These are phyloP conservation scores for Xylariomycetidae sp. DNA, from an alignment of 2,329 filamentous ascomycete species.

Conservation along the genomic window DNA sequence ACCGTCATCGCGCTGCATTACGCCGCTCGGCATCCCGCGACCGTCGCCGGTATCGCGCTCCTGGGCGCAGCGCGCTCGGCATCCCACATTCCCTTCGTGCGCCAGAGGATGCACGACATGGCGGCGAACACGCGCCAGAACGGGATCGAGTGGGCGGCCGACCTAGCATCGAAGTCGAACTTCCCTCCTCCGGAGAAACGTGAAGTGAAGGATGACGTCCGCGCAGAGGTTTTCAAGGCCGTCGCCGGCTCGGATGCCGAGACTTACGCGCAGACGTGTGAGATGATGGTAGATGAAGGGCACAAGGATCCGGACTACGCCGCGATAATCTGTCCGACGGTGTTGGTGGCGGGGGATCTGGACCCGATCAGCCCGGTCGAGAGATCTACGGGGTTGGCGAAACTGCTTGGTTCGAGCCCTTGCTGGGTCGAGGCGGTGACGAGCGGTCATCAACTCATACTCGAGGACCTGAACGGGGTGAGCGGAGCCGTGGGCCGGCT, in stretches of 20 bases:
- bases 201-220: conserved; percentile 4
- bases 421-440: conserved; percentile 12
- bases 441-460: conserved; percentile 16
- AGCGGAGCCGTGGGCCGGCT: conserved; percentile 2
- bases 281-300: conserved; percentile 21
- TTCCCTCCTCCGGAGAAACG: conserved; percentile 21
- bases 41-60: conserved; percentile 24
- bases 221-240: conserved; percentile 21
- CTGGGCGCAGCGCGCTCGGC: conserved; percentile 28
- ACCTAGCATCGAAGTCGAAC: conserved; percentile 24
- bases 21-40: conserved; percentile 22
- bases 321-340: conserved; percentile 22
- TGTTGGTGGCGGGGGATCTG: conserved; percentile 27
- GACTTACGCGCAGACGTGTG: conserved; percentile 27
- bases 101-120: conserved; percentile 26
- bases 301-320: conserved; percentile 29
- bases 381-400: conserved; percentile 20
- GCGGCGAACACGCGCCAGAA: conserved; percentile 19
- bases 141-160: conserved; percentile 23
- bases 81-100: conserved; percentile 23
- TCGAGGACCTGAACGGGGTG: conserved; percentile 6
- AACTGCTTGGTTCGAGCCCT: conserved; percentile 15
- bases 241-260: conserved; percentile 26
- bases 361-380: conserved; percentile 26
- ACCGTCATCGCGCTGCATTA: conserved; percentile 31